Percentiles rank a stretch among this genome's conserved stretches.
Conservation (phyloP, 495 filamentous ascomycete genomes). For the Hyphodiscus hymeniophilus region DNA sequence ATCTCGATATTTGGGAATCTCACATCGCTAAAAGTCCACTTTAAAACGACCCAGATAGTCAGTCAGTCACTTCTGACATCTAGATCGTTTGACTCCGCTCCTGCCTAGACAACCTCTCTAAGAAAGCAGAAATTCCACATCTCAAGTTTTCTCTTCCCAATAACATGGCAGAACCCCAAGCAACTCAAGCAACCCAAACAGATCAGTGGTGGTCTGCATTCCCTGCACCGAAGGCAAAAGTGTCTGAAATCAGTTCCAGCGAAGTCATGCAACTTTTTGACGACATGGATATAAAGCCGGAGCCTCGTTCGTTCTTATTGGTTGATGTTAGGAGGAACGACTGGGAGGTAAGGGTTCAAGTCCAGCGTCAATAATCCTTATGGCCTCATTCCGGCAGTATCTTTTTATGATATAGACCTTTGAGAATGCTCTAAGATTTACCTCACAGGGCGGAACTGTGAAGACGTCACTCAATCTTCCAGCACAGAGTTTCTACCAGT, state of each 20-base stretch:
- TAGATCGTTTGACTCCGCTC: too few species aligned
- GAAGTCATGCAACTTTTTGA: slow-evolving; percentile 36
- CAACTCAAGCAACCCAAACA: slow-evolving; percentile 2
- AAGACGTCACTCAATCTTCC: slow-evolving; percentile 63
- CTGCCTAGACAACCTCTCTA: too few species aligned
- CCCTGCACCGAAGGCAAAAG: slow-evolving; percentile 31
- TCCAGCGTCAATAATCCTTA: too few species aligned
- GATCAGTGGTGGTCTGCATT: slow-evolving; percentile 29
- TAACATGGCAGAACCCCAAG: slow-evolving; percentile 1
- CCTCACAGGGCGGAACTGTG: slow-evolving; percentile 57
- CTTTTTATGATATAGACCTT: background rate
- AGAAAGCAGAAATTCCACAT: too few species aligned
- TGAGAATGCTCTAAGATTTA: too few species aligned
- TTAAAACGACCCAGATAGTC: too few species aligned
- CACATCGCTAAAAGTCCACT: too few species aligned
- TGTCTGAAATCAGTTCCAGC: slow-evolving; percentile 29
- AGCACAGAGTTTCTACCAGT: slow-evolving; percentile 56
- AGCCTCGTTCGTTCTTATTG: slow-evolving; percentile 47
- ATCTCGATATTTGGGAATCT: too few species aligned
- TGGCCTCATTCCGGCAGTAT: background rate
- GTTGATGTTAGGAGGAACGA: slow-evolving; percentile 57
- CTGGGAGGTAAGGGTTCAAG: slow-evolving; percentile 44
- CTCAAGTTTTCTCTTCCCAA: too few species aligned
- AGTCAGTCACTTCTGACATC: too few species aligned
- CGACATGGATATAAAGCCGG: slow-evolving; percentile 29